Evolutionary conservation across 179 eudicot genomes (phyloP).

Genomic region (Silene noctiflora): DNA sequence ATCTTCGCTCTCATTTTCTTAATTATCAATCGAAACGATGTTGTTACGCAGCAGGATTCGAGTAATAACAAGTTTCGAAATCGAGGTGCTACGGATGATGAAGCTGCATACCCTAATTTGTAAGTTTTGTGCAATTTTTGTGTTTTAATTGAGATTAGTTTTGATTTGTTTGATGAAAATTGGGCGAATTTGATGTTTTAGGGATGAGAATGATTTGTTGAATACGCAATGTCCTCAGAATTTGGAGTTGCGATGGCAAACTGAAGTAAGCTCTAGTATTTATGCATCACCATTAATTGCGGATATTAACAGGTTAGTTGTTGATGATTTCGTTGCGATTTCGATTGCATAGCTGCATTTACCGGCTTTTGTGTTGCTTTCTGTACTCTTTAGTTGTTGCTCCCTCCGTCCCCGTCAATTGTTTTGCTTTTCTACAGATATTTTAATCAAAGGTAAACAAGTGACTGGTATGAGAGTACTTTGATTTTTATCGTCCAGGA

Average conservation of each 20-base stretch:
- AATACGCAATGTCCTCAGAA: constrained; percentile 89
- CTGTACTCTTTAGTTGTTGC: neutral
- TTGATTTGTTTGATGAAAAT: neutral
- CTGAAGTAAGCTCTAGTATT: constrained; percentile 97
- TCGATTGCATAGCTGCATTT: neutral
- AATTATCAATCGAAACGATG: constrained; percentile 27
- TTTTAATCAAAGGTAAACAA: too few relatives aligned
- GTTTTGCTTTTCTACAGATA: neutral
- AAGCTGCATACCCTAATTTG: constrained; percentile 63
- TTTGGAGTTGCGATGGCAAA: constrained; percentile 94
- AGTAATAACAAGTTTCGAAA: constrained; percentile 58
- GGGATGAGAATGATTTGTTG: constrained; percentile 87
- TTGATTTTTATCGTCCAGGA: too few relatives aligned
- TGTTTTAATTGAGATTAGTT: neutral
- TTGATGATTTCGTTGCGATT: neutral
- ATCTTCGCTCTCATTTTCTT: constrained; percentile 28
- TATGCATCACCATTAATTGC: constrained; percentile 91
- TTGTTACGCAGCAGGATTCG: constrained; percentile 28
- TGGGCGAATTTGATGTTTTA: constrained; percentile 23
- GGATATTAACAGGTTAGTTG: constrained; percentile 78
- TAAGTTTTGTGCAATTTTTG: constrained; percentile 24
- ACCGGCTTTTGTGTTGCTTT: neutral
- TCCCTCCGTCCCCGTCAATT: neutral
- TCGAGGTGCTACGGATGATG: constrained; percentile 75
- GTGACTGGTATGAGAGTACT: too few relatives aligned